Evolutionary conservation across 805 yeast genomes (phyloP).

Genomic region (Wickerhamiella nectarea): DNA sequence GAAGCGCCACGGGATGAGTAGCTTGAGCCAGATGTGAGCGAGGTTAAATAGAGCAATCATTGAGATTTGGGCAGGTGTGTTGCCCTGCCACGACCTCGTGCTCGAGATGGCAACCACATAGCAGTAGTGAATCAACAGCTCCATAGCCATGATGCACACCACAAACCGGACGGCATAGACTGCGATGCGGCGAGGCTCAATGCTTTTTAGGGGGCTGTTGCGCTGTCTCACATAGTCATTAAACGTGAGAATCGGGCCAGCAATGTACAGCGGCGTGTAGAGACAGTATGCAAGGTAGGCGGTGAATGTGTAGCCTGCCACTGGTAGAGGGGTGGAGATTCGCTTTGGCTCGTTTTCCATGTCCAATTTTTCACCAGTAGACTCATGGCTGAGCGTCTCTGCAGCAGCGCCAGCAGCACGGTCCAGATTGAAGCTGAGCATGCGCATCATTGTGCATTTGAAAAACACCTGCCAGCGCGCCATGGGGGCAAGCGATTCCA

Average conservation of each 20-base stretch:
- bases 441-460: constrained; percentile 75
- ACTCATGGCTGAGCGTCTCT: neutral
- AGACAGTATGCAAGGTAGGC: constrained; percentile 65
- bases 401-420: constrained; percentile 9
- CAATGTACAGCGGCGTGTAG: constrained; percentile 82
- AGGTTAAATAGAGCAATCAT: constrained; percentile 89
- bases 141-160: constrained; percentile 77
- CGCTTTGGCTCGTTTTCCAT: constrained; percentile 19
- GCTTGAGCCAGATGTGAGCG: constrained; percentile 83
- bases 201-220: constrained; percentile 41
- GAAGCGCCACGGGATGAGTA: constrained; percentile 90
- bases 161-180: constrained; percentile 55
- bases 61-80: constrained; percentile 82
- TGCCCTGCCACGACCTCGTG: constrained; percentile 77
- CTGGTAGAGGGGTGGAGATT: constrained; percentile 38
- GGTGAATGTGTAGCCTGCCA: constrained; percentile 43
- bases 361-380: constrained; percentile 7
- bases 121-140: constrained; percentile 68
- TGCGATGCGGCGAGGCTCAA: constrained; percentile 36
- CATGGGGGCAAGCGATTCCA: constrained; percentile 56
- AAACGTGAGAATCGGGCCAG: constrained; percentile 89
- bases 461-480: constrained; percentile 92
- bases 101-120: constrained; percentile 90
- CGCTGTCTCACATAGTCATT: constrained; percentile 75
- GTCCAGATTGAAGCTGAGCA: constrained; percentile 75